These are phyloP conservation scores for Arctium minus DNA, from an alignment of 129 eudicot genomes.

Conservation along the genomic window DNA sequence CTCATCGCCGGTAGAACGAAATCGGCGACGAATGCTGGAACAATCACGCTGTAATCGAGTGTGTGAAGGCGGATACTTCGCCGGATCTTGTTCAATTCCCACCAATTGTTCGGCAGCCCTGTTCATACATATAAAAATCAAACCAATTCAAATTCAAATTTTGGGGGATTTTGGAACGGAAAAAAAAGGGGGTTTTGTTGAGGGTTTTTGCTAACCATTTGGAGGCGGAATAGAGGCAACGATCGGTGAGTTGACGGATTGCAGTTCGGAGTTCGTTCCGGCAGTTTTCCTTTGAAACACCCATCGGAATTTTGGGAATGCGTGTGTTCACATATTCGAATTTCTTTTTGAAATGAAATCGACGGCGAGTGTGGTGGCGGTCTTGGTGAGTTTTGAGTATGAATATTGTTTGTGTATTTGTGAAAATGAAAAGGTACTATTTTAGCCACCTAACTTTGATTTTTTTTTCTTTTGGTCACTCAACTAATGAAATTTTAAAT, in stretches of 20 bases:
- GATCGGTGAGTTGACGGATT: constrained; percentile 85
- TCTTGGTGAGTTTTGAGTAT: not conserved
- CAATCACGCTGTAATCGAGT: constrained; percentile 94
- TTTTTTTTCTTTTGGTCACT: not conserved
- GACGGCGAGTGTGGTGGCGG: constrained; percentile 10
- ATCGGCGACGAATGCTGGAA: constrained; percentile 89
- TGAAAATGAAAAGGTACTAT: not conserved
- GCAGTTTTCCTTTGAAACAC: constrained; percentile 66
- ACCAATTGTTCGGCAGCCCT: constrained; percentile 98
- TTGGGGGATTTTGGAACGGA: not conserved
- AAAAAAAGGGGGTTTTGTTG: constrained; percentile 13
- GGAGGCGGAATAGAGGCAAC: constrained; percentile 87
- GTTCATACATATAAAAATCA: not conserved
- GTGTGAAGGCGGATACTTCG: constrained; percentile 77
- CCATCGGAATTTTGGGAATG: constrained; percentile 41
- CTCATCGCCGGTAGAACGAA: constrained; percentile 42
- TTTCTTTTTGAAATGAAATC: not conserved
- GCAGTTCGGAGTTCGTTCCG: constrained; percentile 86
- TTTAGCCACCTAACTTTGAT: not conserved
- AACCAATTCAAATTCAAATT: not conserved
- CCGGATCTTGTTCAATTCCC: constrained; percentile 95
- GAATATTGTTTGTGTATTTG: not conserved
- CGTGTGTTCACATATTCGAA: not conserved
- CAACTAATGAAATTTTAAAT: not conserved
- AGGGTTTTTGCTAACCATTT: constrained; percentile 60